Conservation (phyloP, 1,284 basidiomycete species). For the Heterobasidion parviporum region DNA sequence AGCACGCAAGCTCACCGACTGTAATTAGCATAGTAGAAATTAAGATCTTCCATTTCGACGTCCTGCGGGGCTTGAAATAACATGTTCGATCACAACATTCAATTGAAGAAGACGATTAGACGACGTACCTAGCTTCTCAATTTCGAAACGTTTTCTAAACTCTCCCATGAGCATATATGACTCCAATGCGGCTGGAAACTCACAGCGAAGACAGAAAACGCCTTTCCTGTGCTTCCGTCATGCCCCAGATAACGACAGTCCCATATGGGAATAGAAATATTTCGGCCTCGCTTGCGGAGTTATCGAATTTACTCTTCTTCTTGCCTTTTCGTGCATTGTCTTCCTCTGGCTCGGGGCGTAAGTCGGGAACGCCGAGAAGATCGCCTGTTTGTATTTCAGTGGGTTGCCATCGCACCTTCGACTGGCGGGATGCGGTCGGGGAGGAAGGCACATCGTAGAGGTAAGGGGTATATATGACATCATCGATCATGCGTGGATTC, state of each 20-base stretch:
- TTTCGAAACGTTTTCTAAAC: slow-evolving; percentile 82
- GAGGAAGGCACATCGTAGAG: slow-evolving; percentile 47
- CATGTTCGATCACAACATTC: not conserved
- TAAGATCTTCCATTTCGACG: slow-evolving; percentile 93
- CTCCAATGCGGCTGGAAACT: slow-evolving; percentile 21
- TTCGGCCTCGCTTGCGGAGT: slow-evolving; percentile 68
- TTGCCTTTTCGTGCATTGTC: slow-evolving; percentile 17
- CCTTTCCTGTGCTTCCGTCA: slow-evolving; percentile 89
- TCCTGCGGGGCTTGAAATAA: slow-evolving; percentile 57
- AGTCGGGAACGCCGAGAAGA: slow-evolving; percentile 65
- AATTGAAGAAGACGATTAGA: not conserved
- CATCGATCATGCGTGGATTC: slow-evolving; percentile 73
- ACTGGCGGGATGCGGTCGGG: slow-evolving; percentile 9
- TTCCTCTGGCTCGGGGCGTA: slow-evolving; percentile 25
- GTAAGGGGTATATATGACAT: slow-evolving; percentile 81
- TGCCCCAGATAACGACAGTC: slow-evolving; percentile 94
- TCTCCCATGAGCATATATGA: not conserved
- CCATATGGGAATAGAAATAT: slow-evolving; percentile 94
- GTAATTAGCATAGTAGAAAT: slow-evolving; percentile 96
- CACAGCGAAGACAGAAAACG: slow-evolving; percentile 84
- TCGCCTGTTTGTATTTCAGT: slow-evolving; percentile 35
- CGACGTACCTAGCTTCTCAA: slow-evolving; percentile 71
- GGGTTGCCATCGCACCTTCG: slow-evolving; percentile 9
- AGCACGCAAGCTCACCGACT: slow-evolving; percentile 56
- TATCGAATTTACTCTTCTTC: slow-evolving; percentile 57